phyloP scores from a whole-genome alignment of 768 basidiomycete species.

The Tricholoma sp. region DNA sequence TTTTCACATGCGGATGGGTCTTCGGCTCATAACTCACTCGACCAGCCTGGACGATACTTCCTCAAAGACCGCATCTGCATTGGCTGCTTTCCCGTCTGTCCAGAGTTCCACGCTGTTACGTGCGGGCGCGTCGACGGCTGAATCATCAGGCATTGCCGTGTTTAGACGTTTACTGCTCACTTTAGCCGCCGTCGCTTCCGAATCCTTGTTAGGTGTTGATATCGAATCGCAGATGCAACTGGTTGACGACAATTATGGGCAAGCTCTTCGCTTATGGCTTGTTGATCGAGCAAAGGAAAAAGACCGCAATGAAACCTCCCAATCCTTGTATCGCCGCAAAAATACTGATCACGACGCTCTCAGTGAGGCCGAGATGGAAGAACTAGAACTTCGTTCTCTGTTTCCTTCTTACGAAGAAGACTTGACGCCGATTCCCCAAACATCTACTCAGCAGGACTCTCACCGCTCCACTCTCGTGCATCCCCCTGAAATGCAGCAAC shows the following conservation, averaged over 20 bases:
- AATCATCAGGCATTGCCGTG: constrained; percentile 25
- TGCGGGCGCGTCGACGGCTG: constrained; percentile 16
- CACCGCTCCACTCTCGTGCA: constrained; percentile 24
- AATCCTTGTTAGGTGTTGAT: constrained; percentile 38
- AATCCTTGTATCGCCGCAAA: constrained; percentile 72
- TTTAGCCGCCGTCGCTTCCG: constrained; percentile 42
- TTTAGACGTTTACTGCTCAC: constrained; percentile 42
- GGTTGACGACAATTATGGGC: constrained; percentile 58
- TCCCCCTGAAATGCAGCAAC: constrained; percentile 26
- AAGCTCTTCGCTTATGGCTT: constrained; percentile 76
- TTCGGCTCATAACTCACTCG: constrained; percentile 43
- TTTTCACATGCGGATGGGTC: constrained; percentile 63
- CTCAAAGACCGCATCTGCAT: constrained; percentile 22
- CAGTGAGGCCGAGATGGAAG: constrained; percentile 74
- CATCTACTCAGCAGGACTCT: constrained; percentile 8
- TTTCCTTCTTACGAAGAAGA: constrained; percentile 82
- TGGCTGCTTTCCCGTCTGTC: constrained; percentile 54
- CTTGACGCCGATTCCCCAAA: constrained; percentile 28
- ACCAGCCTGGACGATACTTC: constrained; percentile 7
- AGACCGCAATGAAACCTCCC: constrained; percentile 56
- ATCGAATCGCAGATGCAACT: constrained; percentile 21
- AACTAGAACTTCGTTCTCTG: constrained; percentile 73
- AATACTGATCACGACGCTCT: constrained; percentile 46
- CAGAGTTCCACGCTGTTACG: constrained; percentile 34
- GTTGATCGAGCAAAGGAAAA: constrained; percentile 70